Evolutionary conservation across 495 filamentous ascomycete genomes (phyloP), one percentile per base, ranked within the genome.

Genomic region (Aspergillus funiculosus): DNA sequence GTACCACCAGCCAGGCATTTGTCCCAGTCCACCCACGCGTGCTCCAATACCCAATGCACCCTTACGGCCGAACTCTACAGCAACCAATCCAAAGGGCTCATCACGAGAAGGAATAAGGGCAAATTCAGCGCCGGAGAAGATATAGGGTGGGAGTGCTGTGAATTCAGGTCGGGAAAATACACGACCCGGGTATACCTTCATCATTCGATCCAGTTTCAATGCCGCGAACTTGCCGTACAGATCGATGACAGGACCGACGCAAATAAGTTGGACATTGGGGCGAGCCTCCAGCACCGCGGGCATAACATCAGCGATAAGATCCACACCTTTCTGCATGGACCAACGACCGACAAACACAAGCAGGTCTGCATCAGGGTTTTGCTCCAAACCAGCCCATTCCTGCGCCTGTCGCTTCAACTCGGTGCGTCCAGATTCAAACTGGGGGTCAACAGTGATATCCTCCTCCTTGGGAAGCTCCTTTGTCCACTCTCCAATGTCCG

Each of bases 1-100:
- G 72, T 87, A 60, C 83, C 82, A 68, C 82, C 72, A 86, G 22
- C 85, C 83, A n/a, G 84, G 85, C 82, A 87, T 87, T 49, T 85
- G 80, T 1, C 85, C 85, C 14, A 89, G 68, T 21, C 85, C 84
- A 48, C 73, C 73, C 0, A 76, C 73, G 17, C 73, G 59, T 18
- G 82, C 80, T 15, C 85, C 85, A 27, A 89, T 81, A 41, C 85
- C 83, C 14, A 89, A 71, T 8, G 85, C 85, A 38, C 85, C 85
- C 57, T 87, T 87, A 13, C 85, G 72, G 13, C 85, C 85, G 56
- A 87, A 89, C 53, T 89, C 85, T 30, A 89, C 85, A 22, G 85
- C 85, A 1, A 87, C 85, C 11, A 89, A 62, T 25, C 85, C 85
- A 52, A 89, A 89, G 0, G 85, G 85, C 58, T 89, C 85, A 50